phyloP scores from a whole-genome alignment of 345 rosid genomes.

The Boechera divaricarpa region DNA sequence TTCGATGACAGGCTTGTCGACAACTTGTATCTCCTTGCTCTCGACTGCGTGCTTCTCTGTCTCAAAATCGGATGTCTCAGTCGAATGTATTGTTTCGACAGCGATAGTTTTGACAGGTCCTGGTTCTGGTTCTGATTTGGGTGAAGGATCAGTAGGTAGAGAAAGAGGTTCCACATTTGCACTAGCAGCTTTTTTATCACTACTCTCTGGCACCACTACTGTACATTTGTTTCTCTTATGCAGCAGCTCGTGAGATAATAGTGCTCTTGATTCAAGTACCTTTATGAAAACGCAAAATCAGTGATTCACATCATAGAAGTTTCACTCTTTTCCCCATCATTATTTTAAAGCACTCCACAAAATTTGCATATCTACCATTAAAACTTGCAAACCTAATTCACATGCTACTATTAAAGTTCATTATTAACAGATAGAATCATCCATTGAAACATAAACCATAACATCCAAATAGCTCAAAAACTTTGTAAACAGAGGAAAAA shows the following conservation, averaged over 20 bases:
- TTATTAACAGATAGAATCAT: not conserved
- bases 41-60: constrained; percentile 64
- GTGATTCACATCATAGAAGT: constrained; percentile 12
- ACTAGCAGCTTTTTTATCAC: constrained; percentile 23
- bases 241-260: constrained; percentile 75
- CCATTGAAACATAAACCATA: not conserved
- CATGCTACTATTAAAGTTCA: constrained; percentile 2
- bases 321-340: not conserved
- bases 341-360: not conserved
- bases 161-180: constrained; percentile 34
- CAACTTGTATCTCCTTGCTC: constrained; percentile 55
- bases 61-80: constrained; percentile 53
- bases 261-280: constrained; percentile 84
- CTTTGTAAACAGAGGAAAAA: not conserved
- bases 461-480: not conserved
- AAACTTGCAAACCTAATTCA: not conserved
- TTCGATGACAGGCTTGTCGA: constrained; percentile 70
- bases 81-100: constrained; percentile 44
- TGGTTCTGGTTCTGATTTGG: constrained; percentile 25
- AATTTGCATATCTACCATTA: not conserved
- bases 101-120: constrained; percentile 33
- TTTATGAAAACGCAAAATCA: constrained; percentile 19
- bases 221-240: constrained; percentile 63
- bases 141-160: constrained; percentile 42
- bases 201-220: constrained; percentile 54